Evolutionary conservation across 2,329 filamentous ascomycete species (phyloP).

Genomic region (Pseudogymnoascus sp.): DNA sequence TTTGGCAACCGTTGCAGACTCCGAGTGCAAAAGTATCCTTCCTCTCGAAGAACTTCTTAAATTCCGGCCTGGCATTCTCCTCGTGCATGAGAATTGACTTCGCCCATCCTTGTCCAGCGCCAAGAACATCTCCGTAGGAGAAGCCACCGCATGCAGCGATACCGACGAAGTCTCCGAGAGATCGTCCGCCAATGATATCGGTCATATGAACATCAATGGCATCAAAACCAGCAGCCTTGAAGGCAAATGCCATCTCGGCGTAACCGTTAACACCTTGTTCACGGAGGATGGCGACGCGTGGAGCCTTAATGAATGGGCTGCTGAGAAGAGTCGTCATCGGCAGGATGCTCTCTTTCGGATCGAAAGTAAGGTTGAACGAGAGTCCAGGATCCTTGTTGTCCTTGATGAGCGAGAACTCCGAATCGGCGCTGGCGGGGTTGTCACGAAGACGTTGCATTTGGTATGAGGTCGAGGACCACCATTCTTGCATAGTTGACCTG

Average conservation of each 20-base stretch:
- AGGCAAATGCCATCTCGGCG: conserved; percentile 97
- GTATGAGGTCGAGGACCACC: conserved; percentile 82
- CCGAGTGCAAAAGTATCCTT: conserved; percentile 87
- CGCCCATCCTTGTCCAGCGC: conserved; percentile 94
- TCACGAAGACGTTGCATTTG: conserved; percentile 87
- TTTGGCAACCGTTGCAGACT: conserved; percentile 97
- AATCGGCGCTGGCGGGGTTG: conserved; percentile 77
- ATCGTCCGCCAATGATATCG: conserved; percentile 72
- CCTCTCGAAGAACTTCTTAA: conserved; percentile 76
- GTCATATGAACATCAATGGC: conserved; percentile 96
- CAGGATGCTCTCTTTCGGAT: conserved; percentile 64
- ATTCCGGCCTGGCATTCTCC: conserved; percentile 62
- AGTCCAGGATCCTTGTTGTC: conserved; percentile 76
- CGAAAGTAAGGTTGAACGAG: conserved; percentile 72
- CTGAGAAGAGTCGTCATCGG: conserved; percentile 49
- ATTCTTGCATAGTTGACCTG: conserved; percentile 69
- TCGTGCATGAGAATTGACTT: conserved; percentile 83
- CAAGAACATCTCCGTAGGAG: conserved; percentile 80
- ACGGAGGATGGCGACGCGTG: conserved; percentile 81
- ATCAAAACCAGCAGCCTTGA: conserved; percentile 83
- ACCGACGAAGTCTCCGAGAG: conserved; percentile 74
- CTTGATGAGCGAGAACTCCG: conserved; percentile 66
- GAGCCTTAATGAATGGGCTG: conserved; percentile 47
- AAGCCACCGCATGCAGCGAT: conserved; percentile 95
- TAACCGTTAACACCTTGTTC: conserved; percentile 95